These are phyloP conservation scores for Colletotrichum abscissum DNA, from an alignment of 2,329 filamentous ascomycete genomes.

Conservation along the genomic window DNA sequence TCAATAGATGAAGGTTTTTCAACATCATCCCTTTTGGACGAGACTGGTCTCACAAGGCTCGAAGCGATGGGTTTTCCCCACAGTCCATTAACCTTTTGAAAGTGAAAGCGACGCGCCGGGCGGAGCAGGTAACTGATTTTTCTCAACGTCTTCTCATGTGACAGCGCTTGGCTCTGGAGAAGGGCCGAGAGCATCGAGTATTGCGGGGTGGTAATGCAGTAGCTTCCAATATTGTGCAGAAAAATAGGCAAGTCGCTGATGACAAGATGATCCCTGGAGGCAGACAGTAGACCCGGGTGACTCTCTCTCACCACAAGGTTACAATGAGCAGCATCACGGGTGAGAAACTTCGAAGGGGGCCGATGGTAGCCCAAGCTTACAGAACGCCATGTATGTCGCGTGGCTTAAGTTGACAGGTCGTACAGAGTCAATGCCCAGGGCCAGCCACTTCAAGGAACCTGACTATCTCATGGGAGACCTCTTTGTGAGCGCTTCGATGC, in stretches of 20 bases:
- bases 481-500: not conserved
- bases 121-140: constrained; percentile 1
- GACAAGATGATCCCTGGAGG: not conserved
- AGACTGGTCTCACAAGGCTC: not conserved
- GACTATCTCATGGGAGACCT: not conserved
- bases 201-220: constrained; percentile 29
- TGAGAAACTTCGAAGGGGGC: not conserved
- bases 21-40: not conserved
- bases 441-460: not conserved
- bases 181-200: constrained; percentile 27
- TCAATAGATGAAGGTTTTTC: not conserved
- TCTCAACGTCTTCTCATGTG: constrained; percentile 8
- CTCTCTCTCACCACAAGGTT: not conserved
- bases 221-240: not conserved
- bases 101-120: not conserved
- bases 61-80: constrained; percentile 1
- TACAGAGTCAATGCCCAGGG: constrained; percentile 1
- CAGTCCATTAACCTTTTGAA: not conserved
- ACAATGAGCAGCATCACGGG: not conserved
- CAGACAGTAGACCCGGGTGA: not conserved
- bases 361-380: not conserved
- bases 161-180: constrained; percentile 29
- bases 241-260: not conserved
- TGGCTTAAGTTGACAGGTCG: constrained; percentile 31
- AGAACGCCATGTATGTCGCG: not conserved